These are phyloP conservation scores for Themeda triandra DNA, from an alignment of 176 grass and related monocot species.

Conservation along the genomic window DNA sequence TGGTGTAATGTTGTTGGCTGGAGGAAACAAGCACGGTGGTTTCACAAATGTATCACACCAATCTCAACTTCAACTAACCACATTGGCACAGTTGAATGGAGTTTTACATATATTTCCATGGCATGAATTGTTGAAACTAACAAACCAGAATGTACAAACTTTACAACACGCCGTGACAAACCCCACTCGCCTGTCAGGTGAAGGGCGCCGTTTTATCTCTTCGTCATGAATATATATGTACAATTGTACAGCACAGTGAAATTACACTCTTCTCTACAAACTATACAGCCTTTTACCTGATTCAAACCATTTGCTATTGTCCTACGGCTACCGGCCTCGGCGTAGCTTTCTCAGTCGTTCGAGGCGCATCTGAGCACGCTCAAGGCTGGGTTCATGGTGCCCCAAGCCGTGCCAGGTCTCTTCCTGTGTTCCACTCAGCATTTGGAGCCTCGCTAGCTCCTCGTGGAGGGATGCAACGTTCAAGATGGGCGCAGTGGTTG, in stretches of 20 bases:
- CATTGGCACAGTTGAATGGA: background rate
- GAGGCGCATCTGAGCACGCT: constrained; percentile 50
- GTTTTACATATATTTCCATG: background rate
- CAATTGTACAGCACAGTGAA: background rate
- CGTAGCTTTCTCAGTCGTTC: constrained; percentile 45
- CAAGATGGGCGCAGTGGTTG: constrained; percentile 75
- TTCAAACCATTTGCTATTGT: constrained; percentile 4
- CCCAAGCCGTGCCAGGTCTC: constrained; percentile 65
- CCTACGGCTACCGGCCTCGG: background rate
- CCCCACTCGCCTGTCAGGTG: background rate
- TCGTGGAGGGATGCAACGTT: constrained; percentile 53
- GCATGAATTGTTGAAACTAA: background rate
- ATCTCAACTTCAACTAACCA: background rate
- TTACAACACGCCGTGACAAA: background rate
- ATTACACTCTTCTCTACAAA: background rate
- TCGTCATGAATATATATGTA: background rate
- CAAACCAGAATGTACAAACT: background rate
- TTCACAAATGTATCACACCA: background rate
- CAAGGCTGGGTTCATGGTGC: constrained; percentile 49
- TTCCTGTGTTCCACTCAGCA: constrained; percentile 18
- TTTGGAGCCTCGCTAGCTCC: constrained; percentile 45
- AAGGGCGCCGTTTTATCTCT: background rate
- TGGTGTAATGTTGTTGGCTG: background rate
- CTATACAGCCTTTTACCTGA: background rate
- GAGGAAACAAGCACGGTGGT: background rate